Percentiles rank a stretch among this genome's conserved stretches.
phyloP scores from a whole-genome alignment of 164 flowering plant species.

The Berberis thunbergii region DNA sequence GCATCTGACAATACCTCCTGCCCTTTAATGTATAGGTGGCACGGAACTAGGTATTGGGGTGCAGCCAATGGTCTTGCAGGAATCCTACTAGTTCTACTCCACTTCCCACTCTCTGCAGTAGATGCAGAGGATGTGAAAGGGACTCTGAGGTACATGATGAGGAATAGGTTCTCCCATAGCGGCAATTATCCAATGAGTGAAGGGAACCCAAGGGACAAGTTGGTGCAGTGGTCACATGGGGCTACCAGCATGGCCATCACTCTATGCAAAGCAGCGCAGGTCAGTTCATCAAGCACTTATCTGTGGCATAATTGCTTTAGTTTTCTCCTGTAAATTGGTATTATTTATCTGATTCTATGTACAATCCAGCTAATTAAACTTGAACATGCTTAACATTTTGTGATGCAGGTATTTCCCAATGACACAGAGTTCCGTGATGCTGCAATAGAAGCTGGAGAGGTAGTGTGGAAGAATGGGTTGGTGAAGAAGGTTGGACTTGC shows the following conservation, averaged over 20 bases:
- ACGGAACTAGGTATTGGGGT: conserved; percentile 85
- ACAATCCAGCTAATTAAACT: too few species aligned
- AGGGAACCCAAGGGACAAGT: conserved; percentile 66
- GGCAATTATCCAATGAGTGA: conserved; percentile 85
- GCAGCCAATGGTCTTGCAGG: conserved; percentile 95
- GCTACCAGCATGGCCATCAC: conserved; percentile 67
- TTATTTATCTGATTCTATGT: too few species aligned
- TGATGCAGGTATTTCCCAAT: conserved; percentile 40
- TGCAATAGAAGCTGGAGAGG: conserved; percentile 87
- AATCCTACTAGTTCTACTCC: conserved; percentile 66
- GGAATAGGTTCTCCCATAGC: conserved; percentile 61
- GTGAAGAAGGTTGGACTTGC: conserved; percentile 64
- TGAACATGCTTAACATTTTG: not conserved
- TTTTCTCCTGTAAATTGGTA: too few species aligned
- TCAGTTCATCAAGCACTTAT: conserved; percentile 12
- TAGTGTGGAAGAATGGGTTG: conserved; percentile 79
- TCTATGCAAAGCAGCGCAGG: conserved; percentile 77
- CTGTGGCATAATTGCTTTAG: too few species aligned
- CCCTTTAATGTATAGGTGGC: conserved; percentile 85
- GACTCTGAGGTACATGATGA: conserved; percentile 73
- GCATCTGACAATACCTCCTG: conserved; percentile 51
- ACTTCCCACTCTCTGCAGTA: conserved; percentile 53
- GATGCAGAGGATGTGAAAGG: conserved; percentile 60
- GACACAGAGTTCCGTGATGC: conserved; percentile 66
- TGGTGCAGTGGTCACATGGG: conserved; percentile 93